Percentiles rank a stretch among this genome's conserved stretches.
These are phyloP conservation scores for Aspergillus sclerotiicarbonarius DNA, from an alignment of 495 filamentous ascomycete genomes.

Conservation along the genomic window DNA sequence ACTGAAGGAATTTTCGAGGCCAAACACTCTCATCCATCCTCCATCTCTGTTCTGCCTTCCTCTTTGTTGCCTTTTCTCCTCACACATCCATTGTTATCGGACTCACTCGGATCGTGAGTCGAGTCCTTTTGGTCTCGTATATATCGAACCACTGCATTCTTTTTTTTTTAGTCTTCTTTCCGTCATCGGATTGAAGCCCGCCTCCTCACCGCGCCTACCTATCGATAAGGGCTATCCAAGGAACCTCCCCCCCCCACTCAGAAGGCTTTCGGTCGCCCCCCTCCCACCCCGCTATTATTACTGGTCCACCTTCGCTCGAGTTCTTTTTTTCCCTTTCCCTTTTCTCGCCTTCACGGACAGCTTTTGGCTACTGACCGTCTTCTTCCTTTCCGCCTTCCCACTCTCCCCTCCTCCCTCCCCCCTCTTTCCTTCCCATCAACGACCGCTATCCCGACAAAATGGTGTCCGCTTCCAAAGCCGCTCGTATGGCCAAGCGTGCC, in stretches of 20 bases:
- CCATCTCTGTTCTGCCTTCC: conserved; percentile 1
- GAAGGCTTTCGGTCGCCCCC: conserved; percentile 32
- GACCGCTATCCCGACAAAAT: conserved; percentile 31
- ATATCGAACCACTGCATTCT: conserved; percentile 6
- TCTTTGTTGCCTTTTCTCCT: neutral
- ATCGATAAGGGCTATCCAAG: conserved; percentile 45
- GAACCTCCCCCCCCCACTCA: conserved; percentile 29
- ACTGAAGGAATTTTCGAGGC: conserved; percentile 32
- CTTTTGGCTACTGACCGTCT: conserved; percentile 11
- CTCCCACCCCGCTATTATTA: conserved; percentile 37
- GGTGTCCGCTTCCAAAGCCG: conserved; percentile 96
- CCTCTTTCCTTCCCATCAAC: conserved; percentile 12
- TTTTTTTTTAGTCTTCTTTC: neutral
- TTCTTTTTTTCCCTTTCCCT: conserved; percentile 32
- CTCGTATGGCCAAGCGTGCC: conserved; percentile 92
- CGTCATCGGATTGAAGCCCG: neutral
- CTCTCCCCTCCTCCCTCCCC: conserved; percentile 10
- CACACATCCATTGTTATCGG: neutral
- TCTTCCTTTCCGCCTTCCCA: conserved; percentile 15
- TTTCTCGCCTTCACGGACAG: conserved; percentile 29
- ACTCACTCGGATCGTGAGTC: neutral
- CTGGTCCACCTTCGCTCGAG: conserved; percentile 34
- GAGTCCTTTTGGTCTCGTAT: neutral
- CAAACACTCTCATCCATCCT: conserved; percentile 9
- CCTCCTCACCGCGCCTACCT: conserved; percentile 6